Conservation (phyloP, 345 rosid genomes). For the Nasturtium officinale region DNA sequence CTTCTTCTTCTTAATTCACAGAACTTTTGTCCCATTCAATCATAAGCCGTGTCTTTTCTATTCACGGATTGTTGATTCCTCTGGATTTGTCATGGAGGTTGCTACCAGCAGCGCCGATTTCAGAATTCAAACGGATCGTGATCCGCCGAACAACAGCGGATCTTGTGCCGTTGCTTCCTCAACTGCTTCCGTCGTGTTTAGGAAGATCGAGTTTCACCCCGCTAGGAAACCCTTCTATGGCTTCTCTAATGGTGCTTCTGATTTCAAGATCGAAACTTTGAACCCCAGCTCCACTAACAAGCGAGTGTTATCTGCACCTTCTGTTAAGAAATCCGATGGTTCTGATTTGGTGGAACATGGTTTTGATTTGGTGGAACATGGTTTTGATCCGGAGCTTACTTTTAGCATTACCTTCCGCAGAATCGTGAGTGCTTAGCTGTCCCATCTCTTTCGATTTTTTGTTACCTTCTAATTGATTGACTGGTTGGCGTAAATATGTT, state of each 20-base stretch:
- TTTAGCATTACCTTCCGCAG: conserved; percentile 62
- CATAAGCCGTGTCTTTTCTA: conserved; percentile 8
- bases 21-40: not conserved
- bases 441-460: conserved; percentile 2
- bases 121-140: conserved; percentile 41
- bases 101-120: conserved; percentile 25
- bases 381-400: conserved; percentile 71
- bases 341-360: conserved; percentile 59
- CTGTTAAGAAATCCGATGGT: conserved; percentile 51
- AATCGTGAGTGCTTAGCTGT: conserved; percentile 59
- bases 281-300: conserved; percentile 53
- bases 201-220: conserved; percentile 67
- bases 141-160: conserved; percentile 41
- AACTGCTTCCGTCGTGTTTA: conserved; percentile 37
- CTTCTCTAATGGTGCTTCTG: conserved; percentile 43
- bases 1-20: conserved; percentile 13
- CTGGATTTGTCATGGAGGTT: conserved; percentile 35
- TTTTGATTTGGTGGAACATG: conserved; percentile 58
- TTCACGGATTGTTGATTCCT: conserved; percentile 13
- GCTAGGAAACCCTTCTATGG: conserved; percentile 62
- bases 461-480: not conserved
- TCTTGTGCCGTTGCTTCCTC: conserved; percentile 42
- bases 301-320: conserved; percentile 16
- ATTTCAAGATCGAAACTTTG: conserved; percentile 76
- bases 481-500: not conserved